Evolutionary conservation across 768 basidiomycete species (phyloP), one percentile per base, ranked within the genome.

Genomic region (Lentinula guzmanii): DNA sequence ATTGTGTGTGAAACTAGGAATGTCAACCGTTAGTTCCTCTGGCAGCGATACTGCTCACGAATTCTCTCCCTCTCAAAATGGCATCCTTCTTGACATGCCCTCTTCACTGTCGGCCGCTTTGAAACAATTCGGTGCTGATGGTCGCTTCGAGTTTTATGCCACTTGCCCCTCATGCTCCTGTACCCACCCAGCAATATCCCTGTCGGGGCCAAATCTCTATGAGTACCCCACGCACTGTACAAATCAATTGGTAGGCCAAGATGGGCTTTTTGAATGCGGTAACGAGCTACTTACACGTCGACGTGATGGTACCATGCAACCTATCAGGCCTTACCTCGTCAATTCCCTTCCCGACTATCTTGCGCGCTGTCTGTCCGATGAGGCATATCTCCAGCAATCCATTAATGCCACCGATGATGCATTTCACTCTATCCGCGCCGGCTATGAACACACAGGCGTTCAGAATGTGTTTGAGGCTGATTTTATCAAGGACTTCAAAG

Each of bases 401-500:
- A 66, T 67, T 35, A 52, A 64, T 18, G 66, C 65, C 45, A 56
- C 45, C 24, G 54, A 61, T 42, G 58, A 53, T 35, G 10, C 48
- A 8, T 10, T 51, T n/a, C 42, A 58, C 5, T 35, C 57, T 28
- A 48, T 63, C 24, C 52, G 52, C 24, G 37, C 50, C 33, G 58
- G 60, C 31, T 35, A 61, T n/a, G 45, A 63, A 28, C 18, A 46
- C 3, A 48, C 61, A 10, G 15, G 28, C 18, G 41, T 68, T 24
- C 63, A 64, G 51, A 57, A 64, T 24, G 54, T 69, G 39, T 72
- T 70, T 45, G 64, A 73, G 39, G 71, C 67, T 2, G 60, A 66
- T 18, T 72, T 73, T 56, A 62, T 75, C 4, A 62, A 62, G 13
- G 67, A 51, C 28, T 75, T 76, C 24, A 24, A 24, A 24, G 24